These are phyloP conservation scores for Berkeleyomyces rouxiae DNA, from an alignment of 2,329 filamentous ascomycete genomes.

Conservation along the genomic window DNA sequence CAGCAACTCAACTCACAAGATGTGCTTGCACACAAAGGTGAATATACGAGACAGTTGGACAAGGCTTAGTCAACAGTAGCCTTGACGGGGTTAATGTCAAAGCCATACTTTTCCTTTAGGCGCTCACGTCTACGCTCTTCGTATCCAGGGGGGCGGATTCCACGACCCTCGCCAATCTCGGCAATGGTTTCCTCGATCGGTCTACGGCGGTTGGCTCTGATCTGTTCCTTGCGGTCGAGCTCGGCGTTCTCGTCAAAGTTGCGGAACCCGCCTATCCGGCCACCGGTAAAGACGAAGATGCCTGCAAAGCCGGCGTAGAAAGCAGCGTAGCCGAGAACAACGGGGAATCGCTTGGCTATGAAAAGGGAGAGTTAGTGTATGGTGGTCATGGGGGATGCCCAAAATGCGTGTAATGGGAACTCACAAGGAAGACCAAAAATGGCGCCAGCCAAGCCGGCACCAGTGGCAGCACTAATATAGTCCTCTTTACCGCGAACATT, in stretches of 20 bases:
- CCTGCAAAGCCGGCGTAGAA: slow-evolving; percentile 40
- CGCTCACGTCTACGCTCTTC: slow-evolving; percentile 67
- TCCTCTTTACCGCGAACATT: slow-evolving; percentile 81
- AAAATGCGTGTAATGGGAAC: slow-evolving; percentile 17
- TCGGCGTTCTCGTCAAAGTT: slow-evolving; percentile 43
- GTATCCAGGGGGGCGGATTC: slow-evolving; percentile 66
- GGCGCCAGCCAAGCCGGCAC: slow-evolving; percentile 59
- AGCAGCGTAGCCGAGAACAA: slow-evolving; percentile 50
- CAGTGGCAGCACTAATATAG: slow-evolving; percentile 54
- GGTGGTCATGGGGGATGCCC: neutral
- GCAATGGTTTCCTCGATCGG: slow-evolving; percentile 65
- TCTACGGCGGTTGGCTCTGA: slow-evolving; percentile 57
- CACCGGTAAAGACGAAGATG: slow-evolving; percentile 52
- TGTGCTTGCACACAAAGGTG: slow-evolving; percentile 14
- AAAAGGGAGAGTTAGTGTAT: slow-evolving; percentile 10
- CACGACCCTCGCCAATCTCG: slow-evolving; percentile 74
- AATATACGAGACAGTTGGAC: slow-evolving; percentile 22
- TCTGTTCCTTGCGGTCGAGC: slow-evolving; percentile 56
- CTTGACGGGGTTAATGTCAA: slow-evolving; percentile 58
- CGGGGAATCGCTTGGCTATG: slow-evolving; percentile 40
- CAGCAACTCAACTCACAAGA: neutral
- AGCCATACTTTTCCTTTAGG: slow-evolving; percentile 73
- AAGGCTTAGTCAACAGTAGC: slow-evolving; percentile 27
- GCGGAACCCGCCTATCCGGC: slow-evolving; percentile 23
- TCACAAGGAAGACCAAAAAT: slow-evolving; percentile 58